Conservation (phyloP, 306 rosid genomes). For the Ochetophila trinervis region DNA sequence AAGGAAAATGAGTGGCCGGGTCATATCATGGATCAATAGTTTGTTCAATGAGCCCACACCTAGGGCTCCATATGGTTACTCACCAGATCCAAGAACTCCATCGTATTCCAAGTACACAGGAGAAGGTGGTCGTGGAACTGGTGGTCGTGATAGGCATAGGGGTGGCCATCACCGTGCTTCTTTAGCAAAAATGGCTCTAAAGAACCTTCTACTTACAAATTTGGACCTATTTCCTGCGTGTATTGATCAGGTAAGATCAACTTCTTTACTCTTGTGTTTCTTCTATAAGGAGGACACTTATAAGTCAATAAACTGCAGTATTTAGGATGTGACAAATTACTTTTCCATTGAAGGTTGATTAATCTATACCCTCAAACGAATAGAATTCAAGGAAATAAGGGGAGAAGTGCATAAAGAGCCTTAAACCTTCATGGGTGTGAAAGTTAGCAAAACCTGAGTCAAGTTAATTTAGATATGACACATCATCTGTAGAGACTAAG, state of each 20-base stretch:
- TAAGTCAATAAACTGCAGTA: neutral
- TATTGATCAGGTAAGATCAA: constrained; percentile 83
- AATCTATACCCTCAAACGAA: neutral
- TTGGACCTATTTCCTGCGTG: constrained; percentile 97
- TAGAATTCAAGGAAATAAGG: neutral
- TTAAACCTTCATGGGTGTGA: neutral
- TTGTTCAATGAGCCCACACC: constrained; percentile 91
- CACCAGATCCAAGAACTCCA: constrained; percentile 99
- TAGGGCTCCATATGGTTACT: constrained; percentile 96
- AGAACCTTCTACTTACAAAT: constrained; percentile 87
- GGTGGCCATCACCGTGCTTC: constrained; percentile 86
- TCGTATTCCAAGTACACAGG: constrained; percentile 80
- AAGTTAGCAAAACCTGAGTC: neutral
- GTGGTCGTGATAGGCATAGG: constrained; percentile 90
- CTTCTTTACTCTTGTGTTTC: constrained; percentile 7
- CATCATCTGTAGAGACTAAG: too few species aligned
- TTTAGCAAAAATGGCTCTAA: constrained; percentile 88
- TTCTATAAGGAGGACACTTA: neutral
- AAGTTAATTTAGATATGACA: too few species aligned
- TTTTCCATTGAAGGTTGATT: constrained; percentile 5
- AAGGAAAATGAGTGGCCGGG: constrained; percentile 98
- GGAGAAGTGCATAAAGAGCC: neutral
- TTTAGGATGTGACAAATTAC: neutral
- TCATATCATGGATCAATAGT: constrained; percentile 92
- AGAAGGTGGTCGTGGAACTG: constrained; percentile 80